Percentiles rank a stretch among this genome's conserved stretches.
Conservation (phyloP, 148 eudicot species). For the Silene latifolia region DNA sequence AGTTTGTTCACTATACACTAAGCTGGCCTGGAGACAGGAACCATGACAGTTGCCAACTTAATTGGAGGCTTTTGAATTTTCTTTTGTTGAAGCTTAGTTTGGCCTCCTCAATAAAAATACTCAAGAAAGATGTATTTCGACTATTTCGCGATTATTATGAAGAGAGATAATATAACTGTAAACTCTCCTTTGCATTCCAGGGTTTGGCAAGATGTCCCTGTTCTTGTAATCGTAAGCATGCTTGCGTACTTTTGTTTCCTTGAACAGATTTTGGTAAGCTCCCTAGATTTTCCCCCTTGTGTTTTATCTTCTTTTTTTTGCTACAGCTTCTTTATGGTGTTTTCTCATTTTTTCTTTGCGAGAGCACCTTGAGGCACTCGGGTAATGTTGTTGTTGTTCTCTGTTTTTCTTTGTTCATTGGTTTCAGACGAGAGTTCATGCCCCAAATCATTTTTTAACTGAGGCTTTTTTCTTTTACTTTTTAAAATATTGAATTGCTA, state of each 20-base stretch:
- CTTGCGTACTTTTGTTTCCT: slow-evolving; percentile 90
- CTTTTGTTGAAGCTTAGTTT: background rate
- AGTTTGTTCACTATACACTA: background rate
- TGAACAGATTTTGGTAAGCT: slow-evolving; percentile 90
- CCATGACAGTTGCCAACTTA: background rate
- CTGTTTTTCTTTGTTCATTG: no score
- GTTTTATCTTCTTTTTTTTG: background rate
- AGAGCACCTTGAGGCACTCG: no score
- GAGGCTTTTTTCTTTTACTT: no score
- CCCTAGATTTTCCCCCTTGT: background rate
- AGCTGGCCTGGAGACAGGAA: background rate
- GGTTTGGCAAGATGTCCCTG: slow-evolving; percentile 96
- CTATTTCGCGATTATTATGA: background rate
- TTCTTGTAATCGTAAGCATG: slow-evolving; percentile 93
- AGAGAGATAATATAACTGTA: background rate
- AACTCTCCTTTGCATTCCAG: slow-evolving; percentile 34
- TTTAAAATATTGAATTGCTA: no score
- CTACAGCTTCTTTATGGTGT: background rate
- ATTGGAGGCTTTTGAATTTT: background rate
- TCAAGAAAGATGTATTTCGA: background rate
- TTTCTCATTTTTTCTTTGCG: background rate
- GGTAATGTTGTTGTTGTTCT: no score
- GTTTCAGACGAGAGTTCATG: background rate
- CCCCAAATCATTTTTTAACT: no score
- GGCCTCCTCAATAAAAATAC: background rate